phyloP scores from a whole-genome alignment of 1,284 basidiomycete species.

The Trichosporon sp. region DNA sequence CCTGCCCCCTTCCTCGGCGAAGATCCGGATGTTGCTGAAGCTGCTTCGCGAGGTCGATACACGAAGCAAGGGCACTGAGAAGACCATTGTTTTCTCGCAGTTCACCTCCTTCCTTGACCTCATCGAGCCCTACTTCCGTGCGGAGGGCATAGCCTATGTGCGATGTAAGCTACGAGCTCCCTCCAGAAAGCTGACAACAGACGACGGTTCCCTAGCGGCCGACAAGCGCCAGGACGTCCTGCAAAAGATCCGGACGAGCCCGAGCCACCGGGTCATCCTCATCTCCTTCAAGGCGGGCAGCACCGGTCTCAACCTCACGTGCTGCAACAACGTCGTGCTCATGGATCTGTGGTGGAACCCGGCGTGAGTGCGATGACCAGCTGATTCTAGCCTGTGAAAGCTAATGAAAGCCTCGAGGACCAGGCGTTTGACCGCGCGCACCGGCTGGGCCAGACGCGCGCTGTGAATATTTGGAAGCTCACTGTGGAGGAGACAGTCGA shows the following conservation, averaged over 20 bases:
- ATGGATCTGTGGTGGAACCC: slow-evolving; percentile 95
- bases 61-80: slow-evolving; percentile 62
- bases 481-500: slow-evolving; percentile 86
- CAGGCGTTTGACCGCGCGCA: slow-evolving; percentile 94
- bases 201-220: slow-evolving; percentile 80
- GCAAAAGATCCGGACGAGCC: slow-evolving; percentile 64
- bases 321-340: slow-evolving; percentile 89
- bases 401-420: slow-evolving; percentile 56
- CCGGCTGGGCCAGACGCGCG: slow-evolving; percentile 74
- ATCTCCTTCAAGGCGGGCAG: slow-evolving; percentile 96
- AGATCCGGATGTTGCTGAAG: slow-evolving; percentile 76
- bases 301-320: slow-evolving; percentile 87
- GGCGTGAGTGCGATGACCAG: slow-evolving; percentile 50
- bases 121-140: slow-evolving; percentile 72
- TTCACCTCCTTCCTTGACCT: slow-evolving; percentile 89
- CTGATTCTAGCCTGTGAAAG: neutral
- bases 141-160: slow-evolving; percentile 65
- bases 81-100: slow-evolving; percentile 70
- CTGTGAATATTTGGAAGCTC: slow-evolving; percentile 90
- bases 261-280: slow-evolving; percentile 66
- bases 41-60: slow-evolving; percentile 65
- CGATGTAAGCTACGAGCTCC: slow-evolving; percentile 63
- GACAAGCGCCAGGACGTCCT: slow-evolving; percentile 70
- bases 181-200: slow-evolving; percentile 49
- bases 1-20: slow-evolving; percentile 69